These are phyloP conservation scores for Ajuga reptans DNA, from an alignment of 305 asterid genomes.

Conservation along the genomic window DNA sequence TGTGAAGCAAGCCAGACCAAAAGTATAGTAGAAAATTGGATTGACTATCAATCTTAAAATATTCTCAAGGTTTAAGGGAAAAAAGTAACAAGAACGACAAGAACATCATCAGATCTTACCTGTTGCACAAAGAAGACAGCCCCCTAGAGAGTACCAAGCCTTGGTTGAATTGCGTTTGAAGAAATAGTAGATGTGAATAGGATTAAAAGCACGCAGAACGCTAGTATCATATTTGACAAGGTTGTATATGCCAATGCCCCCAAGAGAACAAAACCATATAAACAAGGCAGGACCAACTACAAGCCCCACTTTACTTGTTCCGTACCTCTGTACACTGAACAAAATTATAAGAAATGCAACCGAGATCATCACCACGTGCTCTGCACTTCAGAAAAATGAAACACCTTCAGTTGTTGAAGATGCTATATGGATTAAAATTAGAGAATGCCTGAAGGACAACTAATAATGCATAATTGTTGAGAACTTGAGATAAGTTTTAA, in stretches of 20 bases:
- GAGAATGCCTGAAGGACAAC: constrained; percentile 5
- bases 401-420: constrained; percentile 24
- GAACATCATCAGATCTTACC: constrained; percentile 43
- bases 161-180: constrained; percentile 78
- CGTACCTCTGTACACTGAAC: constrained; percentile 96
- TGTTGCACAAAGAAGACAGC: constrained; percentile 96
- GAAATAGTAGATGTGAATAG: constrained; percentile 78
- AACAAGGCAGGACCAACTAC: constrained; percentile 97
- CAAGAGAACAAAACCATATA: constrained; percentile 97
- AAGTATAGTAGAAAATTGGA: constrained; percentile 2
- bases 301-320: constrained; percentile 96
- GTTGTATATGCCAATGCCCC: constrained; percentile 89
- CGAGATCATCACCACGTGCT: constrained; percentile 88
- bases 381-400: constrained; percentile 55
- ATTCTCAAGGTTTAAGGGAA: constrained; percentile 4
- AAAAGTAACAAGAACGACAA: not conserved
- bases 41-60: not conserved
- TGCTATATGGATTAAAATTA: constrained; percentile 16
- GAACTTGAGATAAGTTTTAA: not conserved
- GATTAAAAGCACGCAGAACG: constrained; percentile 83
- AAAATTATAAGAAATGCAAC: constrained; percentile 79
- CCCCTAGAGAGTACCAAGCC: constrained; percentile 98
- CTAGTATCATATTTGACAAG: constrained; percentile 68
- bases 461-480: not conserved
- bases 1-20: constrained; percentile 5